Evolutionary conservation across 2,329 filamentous ascomycete genomes (phyloP), one percentile per base, ranked within the genome.

Genomic region (Colletotrichum tofieldiae): DNA sequence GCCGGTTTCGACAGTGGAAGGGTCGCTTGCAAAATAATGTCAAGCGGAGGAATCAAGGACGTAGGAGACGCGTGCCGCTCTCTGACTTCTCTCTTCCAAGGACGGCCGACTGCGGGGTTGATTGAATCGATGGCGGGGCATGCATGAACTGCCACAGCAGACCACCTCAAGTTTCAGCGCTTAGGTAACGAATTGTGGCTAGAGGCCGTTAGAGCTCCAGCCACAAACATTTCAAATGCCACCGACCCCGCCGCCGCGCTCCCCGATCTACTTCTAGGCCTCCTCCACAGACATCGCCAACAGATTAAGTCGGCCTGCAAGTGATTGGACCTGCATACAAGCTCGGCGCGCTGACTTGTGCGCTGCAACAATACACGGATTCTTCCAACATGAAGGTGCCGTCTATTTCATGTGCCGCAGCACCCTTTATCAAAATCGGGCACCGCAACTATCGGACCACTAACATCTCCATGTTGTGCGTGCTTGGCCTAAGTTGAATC

Each of bases 61-160:
- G 56, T 29, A 60, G 41, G 43, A 65, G 52, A 72, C 65, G 70
- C 72, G 72, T 70, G 70, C 65, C 51, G 65, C 66, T 63, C 69
- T 49, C n/a, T 62, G 55, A 65, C 66, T 69, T 35, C 55, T 56
- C 55, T 47, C 45, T 59, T 65, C 60, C 55, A 70, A 65, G 59
- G 68, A 65, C 59, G 43, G 62, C 61, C 60, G 70, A 74, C 70
- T 73, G 72, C 72, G 70, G 72, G 72, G 72, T 74, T 73, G 61
- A 62, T 54, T 71, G n/a, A 51, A 43, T 70, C 26, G 47, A 70
- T 74, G 72, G 72, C 60, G 72, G 72, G 72, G 72, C 70, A 73
- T 39, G 56, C 49, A 71, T 71, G 59, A 59, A 72, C 70, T 65
- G 70, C 70, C 70, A 70, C 54, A 64, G 51, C 45, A 61, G 63